Evolutionary conservation across 148 eudicot species (phyloP).

Genomic region (Suaeda aralocaspica): DNA sequence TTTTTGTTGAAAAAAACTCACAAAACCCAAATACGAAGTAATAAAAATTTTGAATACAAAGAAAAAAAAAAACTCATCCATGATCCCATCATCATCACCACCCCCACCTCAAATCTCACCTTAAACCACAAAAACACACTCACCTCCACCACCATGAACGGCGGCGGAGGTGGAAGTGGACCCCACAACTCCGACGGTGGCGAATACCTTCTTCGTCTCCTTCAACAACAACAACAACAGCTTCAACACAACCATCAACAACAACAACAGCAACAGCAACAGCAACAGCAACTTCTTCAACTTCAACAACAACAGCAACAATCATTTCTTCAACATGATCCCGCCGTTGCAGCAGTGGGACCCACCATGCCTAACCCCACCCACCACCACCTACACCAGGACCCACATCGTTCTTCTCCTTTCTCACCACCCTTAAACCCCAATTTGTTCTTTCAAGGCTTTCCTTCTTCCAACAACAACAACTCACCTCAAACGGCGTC

Average conservation of each 20-base stretch:
- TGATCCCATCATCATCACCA: slow-evolving; percentile 6
- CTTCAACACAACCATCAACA: slow-evolving; percentile 30
- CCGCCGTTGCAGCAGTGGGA: slow-evolving; percentile 75
- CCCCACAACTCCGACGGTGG: slow-evolving; percentile 14
- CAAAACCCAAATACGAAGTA: too few species aligned
- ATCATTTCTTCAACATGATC: slow-evolving; percentile 47
- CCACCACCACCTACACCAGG: slow-evolving; percentile 20
- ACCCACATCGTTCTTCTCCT: slow-evolving; percentile 13
- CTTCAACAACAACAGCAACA: slow-evolving; percentile 24
- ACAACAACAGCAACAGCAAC: slow-evolving; percentile 27
- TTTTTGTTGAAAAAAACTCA: too few species aligned
- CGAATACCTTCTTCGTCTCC: background rate
- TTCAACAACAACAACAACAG: slow-evolving; percentile 24
- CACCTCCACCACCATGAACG: slow-evolving; percentile 21
- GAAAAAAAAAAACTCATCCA: too few species aligned
- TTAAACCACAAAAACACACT: background rate
- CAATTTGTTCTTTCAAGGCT: slow-evolving; percentile 35
- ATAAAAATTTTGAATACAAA: background rate
- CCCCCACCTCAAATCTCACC: background rate
- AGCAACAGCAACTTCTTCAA: slow-evolving; percentile 3
- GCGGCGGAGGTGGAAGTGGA: slow-evolving; percentile 32
- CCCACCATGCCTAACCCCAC: slow-evolving; percentile 36
- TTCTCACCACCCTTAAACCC: slow-evolving; percentile 29
- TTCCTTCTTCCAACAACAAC: slow-evolving; percentile 37
- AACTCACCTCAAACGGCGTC: slow-evolving; percentile 23